These are phyloP conservation scores for Crithidia mellificae DNA, from an alignment of 208 protist species.

Conservation along the genomic window DNA sequence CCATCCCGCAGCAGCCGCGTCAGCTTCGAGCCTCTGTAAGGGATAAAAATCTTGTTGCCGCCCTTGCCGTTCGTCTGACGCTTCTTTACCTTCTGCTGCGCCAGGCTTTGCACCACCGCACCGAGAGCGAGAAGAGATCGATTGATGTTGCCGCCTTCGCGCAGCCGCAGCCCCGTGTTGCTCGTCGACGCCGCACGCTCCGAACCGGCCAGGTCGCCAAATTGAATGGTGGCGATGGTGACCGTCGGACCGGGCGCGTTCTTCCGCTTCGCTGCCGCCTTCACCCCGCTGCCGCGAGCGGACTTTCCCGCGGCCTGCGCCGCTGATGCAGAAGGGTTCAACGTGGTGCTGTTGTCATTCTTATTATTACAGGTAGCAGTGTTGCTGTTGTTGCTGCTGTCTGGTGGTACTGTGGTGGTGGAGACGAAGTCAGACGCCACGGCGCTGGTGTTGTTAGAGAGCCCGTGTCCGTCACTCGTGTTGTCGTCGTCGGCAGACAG, in stretches of 20 bases:
- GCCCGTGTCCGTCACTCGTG: background rate
- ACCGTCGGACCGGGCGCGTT: conserved; percentile 3
- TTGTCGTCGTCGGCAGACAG: conserved; percentile 3
- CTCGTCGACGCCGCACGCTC: conserved; percentile 84
- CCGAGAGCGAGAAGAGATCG: conserved; percentile 92
- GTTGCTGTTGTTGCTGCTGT: background rate
- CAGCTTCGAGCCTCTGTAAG: conserved; percentile 84
- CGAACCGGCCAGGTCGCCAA: conserved; percentile 89
- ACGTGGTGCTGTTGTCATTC: background rate
- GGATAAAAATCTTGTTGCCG: conserved; percentile 54
- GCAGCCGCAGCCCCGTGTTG: conserved; percentile 80
- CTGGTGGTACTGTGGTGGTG: no score
- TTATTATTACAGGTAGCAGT: background rate
- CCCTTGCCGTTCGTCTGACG: conserved; percentile 23
- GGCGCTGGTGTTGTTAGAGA: conserved; percentile 1
- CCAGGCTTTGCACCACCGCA: conserved; percentile 91
- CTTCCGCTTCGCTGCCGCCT: background rate
- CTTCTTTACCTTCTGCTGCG: conserved; percentile 31
- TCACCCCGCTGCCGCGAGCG: background rate
- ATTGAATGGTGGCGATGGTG: conserved; percentile 80
- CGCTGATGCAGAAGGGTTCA: background rate
- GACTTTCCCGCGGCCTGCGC: background rate
- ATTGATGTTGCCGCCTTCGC: conserved; percentile 95
- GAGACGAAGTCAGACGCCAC: background rate
- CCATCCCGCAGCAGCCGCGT: conserved; percentile 78